Evolutionary conservation across 441 rosid genomes (phyloP), one percentile per base, ranked within the genome.

Genomic region (Erodium moschatum): DNA sequence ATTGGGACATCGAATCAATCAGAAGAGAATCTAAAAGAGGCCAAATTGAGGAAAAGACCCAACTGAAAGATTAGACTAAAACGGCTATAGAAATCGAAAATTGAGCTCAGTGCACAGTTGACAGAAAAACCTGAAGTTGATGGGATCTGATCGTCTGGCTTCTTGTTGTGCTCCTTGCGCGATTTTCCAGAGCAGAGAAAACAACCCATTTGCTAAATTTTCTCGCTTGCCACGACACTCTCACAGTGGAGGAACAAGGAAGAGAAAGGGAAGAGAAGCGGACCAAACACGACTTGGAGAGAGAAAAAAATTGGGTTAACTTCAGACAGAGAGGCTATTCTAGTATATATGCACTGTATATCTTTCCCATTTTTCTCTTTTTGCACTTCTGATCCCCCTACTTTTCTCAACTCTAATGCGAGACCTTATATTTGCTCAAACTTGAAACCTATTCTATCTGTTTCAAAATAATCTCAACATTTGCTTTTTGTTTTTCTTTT

Each of bases 101-200:
- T 15, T 54, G 61, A 54, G 61, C 20, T 54, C 58, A 50, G 58
- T n/a, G 58, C n/a, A 15, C 9, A 15, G 61, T 54, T 54, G 20
- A 54, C 6, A 54, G 61, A 54, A 54, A 54, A 15, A 85, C 91
- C 93, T 79, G 89, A 75, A 78, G 75, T 64, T 71, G 92, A 67
- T 27, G 73, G 75, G 77, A 73, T 72, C 69, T 76, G 83, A 76
- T 84, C 77, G 78, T 74, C 31, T 6, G 70, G 72, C 18, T 54
- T 54, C 61, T 54, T 54, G 65, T 88, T 88, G 58, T 71, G 79
- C 74, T 82, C 82, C 64, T 70, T 73, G 12, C 67, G 75, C 21
- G 88, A 82, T 62, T 75, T 76, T n/a, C 92, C 89, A 66, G 88
- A 89, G 72, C 94, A 91, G 13, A 92, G 91, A 69, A 87, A 78